Percentiles rank a stretch among this genome's conserved stretches.
phyloP scores from a whole-genome alignment of 148 eudicot genomes.

The Fagopyrum esculentum region DNA sequence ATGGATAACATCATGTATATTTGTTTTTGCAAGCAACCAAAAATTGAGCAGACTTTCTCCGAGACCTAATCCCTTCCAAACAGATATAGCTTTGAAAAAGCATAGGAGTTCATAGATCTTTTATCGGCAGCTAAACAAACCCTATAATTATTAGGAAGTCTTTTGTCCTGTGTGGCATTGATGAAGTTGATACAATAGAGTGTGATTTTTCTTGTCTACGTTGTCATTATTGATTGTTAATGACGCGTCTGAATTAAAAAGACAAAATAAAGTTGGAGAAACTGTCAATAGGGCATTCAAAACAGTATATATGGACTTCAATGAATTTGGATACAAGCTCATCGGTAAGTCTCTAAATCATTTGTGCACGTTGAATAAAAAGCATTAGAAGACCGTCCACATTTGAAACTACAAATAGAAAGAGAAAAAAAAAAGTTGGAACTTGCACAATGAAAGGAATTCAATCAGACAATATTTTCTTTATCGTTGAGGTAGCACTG shows the following conservation, averaged over 20 bases:
- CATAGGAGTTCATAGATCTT: too few relatives aligned
- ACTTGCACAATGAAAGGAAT: neutral
- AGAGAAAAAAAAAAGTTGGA: neutral
- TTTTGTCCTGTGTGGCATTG: neutral
- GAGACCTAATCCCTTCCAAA: too few relatives aligned
- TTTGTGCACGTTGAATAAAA: neutral
- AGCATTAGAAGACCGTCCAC: neutral
- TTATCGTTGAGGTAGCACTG: slow-evolving; percentile 79
- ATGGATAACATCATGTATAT: too few relatives aligned
- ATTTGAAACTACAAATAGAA: neutral
- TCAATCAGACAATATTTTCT: slow-evolving; percentile 54
- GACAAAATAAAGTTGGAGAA: neutral
- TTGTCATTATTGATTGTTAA: neutral
- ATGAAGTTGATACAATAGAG: neutral
- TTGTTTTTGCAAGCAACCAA: too few relatives aligned
- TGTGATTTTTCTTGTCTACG: neutral
- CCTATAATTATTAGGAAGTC: too few relatives aligned
- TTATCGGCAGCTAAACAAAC: too few relatives aligned
- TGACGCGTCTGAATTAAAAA: neutral
- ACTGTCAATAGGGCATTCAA: neutral
- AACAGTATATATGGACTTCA: too few relatives aligned
- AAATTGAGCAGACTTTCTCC: too few relatives aligned
- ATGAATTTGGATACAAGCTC: neutral
- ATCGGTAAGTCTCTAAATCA: neutral
- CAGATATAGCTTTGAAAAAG: too few relatives aligned